Evolutionary conservation across 208 protist species (phyloP).

Genomic region (Leishmania aethiopica): DNA sequence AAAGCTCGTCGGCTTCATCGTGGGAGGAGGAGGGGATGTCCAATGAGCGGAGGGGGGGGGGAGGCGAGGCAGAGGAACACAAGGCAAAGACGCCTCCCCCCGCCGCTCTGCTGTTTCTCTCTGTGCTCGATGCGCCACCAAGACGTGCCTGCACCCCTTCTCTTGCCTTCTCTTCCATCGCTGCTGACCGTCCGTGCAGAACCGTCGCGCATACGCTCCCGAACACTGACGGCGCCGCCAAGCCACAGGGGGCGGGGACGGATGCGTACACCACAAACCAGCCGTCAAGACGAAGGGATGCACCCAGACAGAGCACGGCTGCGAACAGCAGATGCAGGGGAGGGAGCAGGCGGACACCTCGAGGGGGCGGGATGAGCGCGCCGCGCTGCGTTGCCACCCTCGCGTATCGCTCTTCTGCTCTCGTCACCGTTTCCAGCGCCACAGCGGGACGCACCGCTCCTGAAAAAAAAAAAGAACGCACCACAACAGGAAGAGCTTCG

Average conservation of each 20-base stretch:
- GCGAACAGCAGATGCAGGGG: background rate
- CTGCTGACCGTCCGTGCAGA: background rate
- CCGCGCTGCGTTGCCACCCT: no score
- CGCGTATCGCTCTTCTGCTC: background rate
- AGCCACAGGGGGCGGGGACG: background rate
- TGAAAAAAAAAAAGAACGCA: background rate
- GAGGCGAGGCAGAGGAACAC: background rate
- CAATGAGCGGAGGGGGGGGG: background rate
- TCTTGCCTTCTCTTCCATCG: background rate
- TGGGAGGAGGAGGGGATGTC: background rate
- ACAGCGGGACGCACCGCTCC: background rate
- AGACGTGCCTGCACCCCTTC: background rate
- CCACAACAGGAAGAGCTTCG: background rate
- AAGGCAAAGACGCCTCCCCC: background rate
- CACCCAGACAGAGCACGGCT: background rate
- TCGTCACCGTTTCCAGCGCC: background rate
- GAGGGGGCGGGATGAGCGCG: background rate
- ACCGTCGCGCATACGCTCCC: background rate
- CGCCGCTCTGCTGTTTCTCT: background rate
- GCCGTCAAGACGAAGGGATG: background rate
- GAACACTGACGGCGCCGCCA: background rate
- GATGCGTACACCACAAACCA: no score
- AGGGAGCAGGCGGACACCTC: background rate
- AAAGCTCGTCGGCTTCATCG: background rate
- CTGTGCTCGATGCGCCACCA: background rate